Base-by-base conservation (phyloP, 179 eudicot genomes). In the Heliamphora pulchella region DNA sequence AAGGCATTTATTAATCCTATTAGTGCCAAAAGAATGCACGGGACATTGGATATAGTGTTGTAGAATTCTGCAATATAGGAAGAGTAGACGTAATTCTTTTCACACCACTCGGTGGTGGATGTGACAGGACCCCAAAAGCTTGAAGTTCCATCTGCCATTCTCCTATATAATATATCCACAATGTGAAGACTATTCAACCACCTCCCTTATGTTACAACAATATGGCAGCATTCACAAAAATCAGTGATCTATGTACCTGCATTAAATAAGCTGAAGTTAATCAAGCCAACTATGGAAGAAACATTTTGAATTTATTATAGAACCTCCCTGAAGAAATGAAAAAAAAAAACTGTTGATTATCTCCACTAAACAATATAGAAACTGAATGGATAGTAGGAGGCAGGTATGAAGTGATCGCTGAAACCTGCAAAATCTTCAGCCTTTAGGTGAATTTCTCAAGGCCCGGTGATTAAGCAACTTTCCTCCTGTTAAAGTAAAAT, bases 121-220 rank as follows among this genome's bases (percentile, higher is more conserved):
- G 97, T 92, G 74, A 91, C 94, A 58, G 97, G 97, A 17, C 97
- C 97, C 97, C 97, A 92, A 65, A 91, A 92, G 83, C 90, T 89
- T 68, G 93, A 83, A 61, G 84, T 53, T 31, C 78, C 86, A 83
- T 81, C 90, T 71, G 82, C 94, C 97, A 92, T 92, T 81, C 70
- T 76, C 53, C 41, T 22, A 18, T 75, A 75, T 31, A 59, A 53
- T 15, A 78, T 10, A 47, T 43, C 59, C 53, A 68, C 53, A 51
- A 51, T 77, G 18, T 8, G 64, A 66, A 78, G 47, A 31, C 8
- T 65, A 65, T 51, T 50, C 63, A 66, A 31, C 53, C 17, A 8
- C 57, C 53, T 78, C 44, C 81, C 74, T 44, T 63, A 3, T 5
- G n/a, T 18, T 79, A 79, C n/a, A 43, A 79, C n/a, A 43, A 70